phyloP scores from a whole-genome alignment of 2,329 filamentous ascomycete genomes.

The Trichoderma hamatum region DNA sequence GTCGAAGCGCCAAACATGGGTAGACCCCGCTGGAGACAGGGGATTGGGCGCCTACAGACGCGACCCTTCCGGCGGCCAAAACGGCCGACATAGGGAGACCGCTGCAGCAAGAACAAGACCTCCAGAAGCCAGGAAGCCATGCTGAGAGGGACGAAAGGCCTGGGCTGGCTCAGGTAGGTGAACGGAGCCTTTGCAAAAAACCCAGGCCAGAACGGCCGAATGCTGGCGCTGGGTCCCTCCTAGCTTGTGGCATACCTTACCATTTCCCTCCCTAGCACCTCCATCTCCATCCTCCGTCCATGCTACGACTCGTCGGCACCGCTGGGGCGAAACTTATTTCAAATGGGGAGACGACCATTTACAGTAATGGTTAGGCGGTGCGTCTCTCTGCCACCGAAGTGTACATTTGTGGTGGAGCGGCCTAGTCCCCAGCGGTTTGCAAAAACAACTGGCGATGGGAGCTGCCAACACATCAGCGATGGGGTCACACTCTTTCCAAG shows the following conservation, averaged over 20 bases:
- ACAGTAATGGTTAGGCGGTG: slow-evolving; percentile 42
- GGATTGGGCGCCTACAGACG: slow-evolving; percentile 26
- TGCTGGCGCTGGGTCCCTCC: slow-evolving; percentile 1
- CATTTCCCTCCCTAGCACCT: background rate
- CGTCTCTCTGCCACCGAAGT: slow-evolving; percentile 39
- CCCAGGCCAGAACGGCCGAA: slow-evolving; percentile 2
- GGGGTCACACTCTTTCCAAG: slow-evolving; percentile 65
- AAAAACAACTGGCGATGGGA: slow-evolving; percentile 76
- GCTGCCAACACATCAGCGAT: slow-evolving; percentile 88
- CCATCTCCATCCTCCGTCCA: slow-evolving; percentile 7
- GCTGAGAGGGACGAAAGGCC: slow-evolving; percentile 1
- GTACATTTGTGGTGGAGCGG: slow-evolving; percentile 63
- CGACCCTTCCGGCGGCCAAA: slow-evolving; percentile 25
- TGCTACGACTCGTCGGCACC: slow-evolving; percentile 18
- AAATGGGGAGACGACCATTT: slow-evolving; percentile 45
- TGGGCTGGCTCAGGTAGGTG: slow-evolving; percentile 6
- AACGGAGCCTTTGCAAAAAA: background rate
- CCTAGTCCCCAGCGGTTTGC: slow-evolving; percentile 63
- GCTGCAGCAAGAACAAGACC: slow-evolving; percentile 7
- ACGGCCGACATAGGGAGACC: slow-evolving; percentile 22
- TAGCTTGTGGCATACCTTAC: slow-evolving; percentile 19
- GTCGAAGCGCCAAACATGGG: slow-evolving; percentile 24
- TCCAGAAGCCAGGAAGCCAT: slow-evolving; percentile 8
- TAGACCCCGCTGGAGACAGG: slow-evolving; percentile 19
- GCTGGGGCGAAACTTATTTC: slow-evolving; percentile 43